Conservation (phyloP, 371 early-diverging fungal species). For the Circinella minor region DNA sequence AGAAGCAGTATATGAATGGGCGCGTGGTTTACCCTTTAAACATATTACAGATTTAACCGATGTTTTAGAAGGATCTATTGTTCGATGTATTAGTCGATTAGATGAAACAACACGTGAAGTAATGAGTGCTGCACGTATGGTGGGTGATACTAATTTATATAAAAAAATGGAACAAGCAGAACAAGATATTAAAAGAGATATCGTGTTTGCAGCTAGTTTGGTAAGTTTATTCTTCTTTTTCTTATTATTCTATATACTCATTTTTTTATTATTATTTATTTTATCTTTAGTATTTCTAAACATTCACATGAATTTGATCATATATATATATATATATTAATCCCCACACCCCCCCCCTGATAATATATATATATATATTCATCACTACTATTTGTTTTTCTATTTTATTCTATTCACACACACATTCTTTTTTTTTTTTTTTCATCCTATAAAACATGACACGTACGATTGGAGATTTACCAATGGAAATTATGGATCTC, state of each 20-base stretch:
- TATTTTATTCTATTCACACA: neutral
- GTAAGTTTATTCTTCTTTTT: slow-evolving; percentile 39
- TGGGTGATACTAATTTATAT: slow-evolving; percentile 93
- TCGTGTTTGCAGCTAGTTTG: slow-evolving; percentile 98
- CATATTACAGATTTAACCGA: slow-evolving; percentile 94
- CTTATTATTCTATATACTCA: neutral
- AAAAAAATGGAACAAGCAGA: slow-evolving; percentile 96
- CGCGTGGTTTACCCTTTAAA: slow-evolving; percentile 91
- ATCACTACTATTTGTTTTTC: neutral
- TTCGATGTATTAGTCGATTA: slow-evolving; percentile 95
- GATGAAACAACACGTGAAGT: slow-evolving; percentile 98
- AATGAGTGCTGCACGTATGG: slow-evolving; percentile 89
- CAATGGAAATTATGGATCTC: neutral
- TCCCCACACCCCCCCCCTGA: no score
- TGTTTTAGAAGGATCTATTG: slow-evolving; percentile 96
- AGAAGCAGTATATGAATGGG: slow-evolving; percentile 99
- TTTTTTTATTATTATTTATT: neutral
- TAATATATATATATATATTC: no score
- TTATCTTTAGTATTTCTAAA: neutral
- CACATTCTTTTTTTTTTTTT: neutral
- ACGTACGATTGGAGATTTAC: neutral
- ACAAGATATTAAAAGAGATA: slow-evolving; percentile 95
- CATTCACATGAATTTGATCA: no score
- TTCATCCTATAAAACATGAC: neutral
- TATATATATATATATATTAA: no score